Percentiles rank a stretch among this genome's conserved stretches.
These are phyloP conservation scores for Amoeboaphelidium protococcarum DNA, from an alignment of 371 early-diverging fungal genomes.

Conservation along the genomic window DNA sequence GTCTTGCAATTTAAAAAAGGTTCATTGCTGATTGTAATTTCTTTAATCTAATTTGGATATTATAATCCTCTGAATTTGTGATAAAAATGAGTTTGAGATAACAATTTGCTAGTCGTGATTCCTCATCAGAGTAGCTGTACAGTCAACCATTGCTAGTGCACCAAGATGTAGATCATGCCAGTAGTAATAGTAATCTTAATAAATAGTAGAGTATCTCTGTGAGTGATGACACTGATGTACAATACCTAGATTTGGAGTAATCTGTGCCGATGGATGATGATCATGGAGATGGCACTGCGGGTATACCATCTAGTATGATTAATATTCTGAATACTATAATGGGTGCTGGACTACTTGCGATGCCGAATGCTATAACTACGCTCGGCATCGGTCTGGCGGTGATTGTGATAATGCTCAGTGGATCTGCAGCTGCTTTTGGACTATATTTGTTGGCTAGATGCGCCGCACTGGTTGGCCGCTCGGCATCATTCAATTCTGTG, in stretches of 20 bases:
- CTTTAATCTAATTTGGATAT: too few relatives aligned
- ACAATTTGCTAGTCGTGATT: too few relatives aligned
- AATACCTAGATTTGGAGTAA: not conserved
- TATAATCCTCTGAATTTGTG: too few relatives aligned
- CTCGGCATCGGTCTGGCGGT: constrained; percentile 63
- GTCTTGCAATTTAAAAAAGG: too few relatives aligned
- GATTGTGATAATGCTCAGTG: constrained; percentile 44
- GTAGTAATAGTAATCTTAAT: not conserved
- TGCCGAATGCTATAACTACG: constrained; percentile 67
- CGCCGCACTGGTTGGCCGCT: constrained; percentile 20
- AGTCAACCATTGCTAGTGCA: not conserved
- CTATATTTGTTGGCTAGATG: constrained; percentile 49
- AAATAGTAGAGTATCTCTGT: not conserved
- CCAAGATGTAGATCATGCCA: not conserved
- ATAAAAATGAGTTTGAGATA: too few relatives aligned
- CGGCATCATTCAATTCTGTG: constrained; percentile 65
- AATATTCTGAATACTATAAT: constrained; percentile 81
- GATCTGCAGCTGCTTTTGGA: constrained; percentile 42
- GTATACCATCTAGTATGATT: constrained; percentile 13
- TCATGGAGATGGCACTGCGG: not conserved
- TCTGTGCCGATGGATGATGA: not conserved
- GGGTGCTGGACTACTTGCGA: constrained; percentile 88
- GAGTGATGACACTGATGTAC: not conserved
- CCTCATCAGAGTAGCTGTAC: not conserved
- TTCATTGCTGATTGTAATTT: too few relatives aligned